Evolutionary conservation across 1,284 basidiomycete genomes (phyloP).

Genomic region (Afroboletus lepidellus): DNA sequence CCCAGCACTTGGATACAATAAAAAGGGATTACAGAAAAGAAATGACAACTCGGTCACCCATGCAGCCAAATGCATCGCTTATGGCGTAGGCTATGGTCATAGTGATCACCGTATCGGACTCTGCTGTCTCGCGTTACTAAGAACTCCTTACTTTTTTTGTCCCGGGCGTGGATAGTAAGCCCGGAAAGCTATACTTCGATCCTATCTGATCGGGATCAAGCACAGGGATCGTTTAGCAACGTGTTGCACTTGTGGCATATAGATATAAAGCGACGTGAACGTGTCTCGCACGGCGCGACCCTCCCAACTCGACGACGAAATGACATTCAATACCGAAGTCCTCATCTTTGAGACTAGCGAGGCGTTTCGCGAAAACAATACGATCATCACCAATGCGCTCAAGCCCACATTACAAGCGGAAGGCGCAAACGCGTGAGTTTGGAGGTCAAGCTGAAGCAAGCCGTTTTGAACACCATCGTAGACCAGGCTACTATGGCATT

Average conservation of each 20-base stretch:
- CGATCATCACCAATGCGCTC: neutral
- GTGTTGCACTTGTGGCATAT: neutral
- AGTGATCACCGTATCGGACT: neutral
- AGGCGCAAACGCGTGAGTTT: slow-evolving; percentile 1
- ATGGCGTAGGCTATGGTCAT: neutral
- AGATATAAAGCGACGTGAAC: neutral
- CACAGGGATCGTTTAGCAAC: neutral
- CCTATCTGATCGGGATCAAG: neutral
- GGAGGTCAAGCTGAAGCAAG: neutral
- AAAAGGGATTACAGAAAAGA: neutral
- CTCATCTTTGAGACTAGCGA: slow-evolving; percentile 2
- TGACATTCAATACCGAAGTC: neutral
- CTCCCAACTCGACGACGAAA: neutral
- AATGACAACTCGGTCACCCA: neutral
- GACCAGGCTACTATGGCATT: neutral
- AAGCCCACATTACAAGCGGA: neutral
- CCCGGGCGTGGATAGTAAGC: neutral
- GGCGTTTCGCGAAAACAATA: neutral
- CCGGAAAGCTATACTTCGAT: neutral
- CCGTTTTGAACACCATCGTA: neutral
- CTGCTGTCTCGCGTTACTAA: neutral
- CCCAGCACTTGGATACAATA: neutral
- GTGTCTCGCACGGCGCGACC: neutral
- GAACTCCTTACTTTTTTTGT: no score
- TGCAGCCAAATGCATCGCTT: neutral